A percentile compares a stretch with the other conserved stretches of the same genome.
phyloP scores from a whole-genome alignment of 805 yeast species.

The Trichomonascus vanleenenianus region DNA sequence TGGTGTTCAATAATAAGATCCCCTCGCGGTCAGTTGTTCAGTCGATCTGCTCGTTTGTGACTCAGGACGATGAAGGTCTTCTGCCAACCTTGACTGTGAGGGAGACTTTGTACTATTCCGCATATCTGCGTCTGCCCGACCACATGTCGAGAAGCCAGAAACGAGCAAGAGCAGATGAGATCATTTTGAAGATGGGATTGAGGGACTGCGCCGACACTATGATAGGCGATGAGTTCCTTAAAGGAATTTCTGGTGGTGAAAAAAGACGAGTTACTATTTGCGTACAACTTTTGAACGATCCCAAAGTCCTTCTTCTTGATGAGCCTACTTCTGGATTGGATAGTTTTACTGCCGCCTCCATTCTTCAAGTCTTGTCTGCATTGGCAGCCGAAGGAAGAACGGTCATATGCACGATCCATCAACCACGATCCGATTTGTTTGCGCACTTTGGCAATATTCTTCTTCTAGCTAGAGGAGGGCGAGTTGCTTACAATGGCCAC shows the following conservation, averaged over 20 bases:
- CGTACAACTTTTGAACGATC: constrained; percentile 64
- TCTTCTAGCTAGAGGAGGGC: constrained; percentile 65
- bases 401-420: constrained; percentile 72
- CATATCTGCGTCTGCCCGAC: constrained; percentile 52
- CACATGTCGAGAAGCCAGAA: constrained; percentile 36
- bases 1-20: constrained; percentile 36
- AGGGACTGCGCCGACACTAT: constrained; percentile 69
- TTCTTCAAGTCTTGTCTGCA: constrained; percentile 49
- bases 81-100: constrained; percentile 65
- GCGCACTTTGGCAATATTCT: constrained; percentile 61
- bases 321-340: constrained; percentile 91
- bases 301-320: constrained; percentile 65
- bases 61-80: constrained; percentile 72
- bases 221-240: constrained; percentile 51
- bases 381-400: constrained; percentile 56
- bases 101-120: constrained; percentile 70
- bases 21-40: constrained; percentile 32
- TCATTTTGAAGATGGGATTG: constrained; percentile 64
- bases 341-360: constrained; percentile 65
- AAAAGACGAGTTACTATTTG: constrained; percentile 79
- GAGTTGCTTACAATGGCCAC: constrained; percentile 59
- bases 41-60: constrained; percentile 61
- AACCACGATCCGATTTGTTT: constrained; percentile 66
- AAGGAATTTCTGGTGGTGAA: constrained; percentile 74
- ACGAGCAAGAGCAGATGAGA: constrained; percentile 38